Evolutionary conservation across 75 land plant genomes (phyloP).

Genomic region (Ceratopteris richardii): DNA sequence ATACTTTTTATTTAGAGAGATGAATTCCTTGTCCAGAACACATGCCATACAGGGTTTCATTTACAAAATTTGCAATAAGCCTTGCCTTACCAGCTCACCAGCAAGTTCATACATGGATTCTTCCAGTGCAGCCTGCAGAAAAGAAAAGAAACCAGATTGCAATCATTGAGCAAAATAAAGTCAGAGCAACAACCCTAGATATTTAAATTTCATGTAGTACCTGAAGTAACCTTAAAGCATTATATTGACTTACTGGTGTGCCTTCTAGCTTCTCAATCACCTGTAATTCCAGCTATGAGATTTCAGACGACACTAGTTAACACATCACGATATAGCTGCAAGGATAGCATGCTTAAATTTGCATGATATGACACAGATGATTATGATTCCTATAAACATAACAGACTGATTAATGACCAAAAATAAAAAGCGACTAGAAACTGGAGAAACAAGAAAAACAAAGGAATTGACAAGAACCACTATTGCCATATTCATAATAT

Average conservation of each 20-base stretch:
- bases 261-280: constrained; percentile 99
- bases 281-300: constrained; percentile 27
- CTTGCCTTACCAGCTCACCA: constrained; percentile 96
- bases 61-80: too few species aligned
- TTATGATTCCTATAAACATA: too few species aligned
- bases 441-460: background rate
- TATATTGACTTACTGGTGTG: constrained; percentile 88
- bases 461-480: background rate
- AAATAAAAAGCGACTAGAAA: background rate
- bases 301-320: too few species aligned
- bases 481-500: background rate
- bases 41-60: too few species aligned
- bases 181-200: background rate
- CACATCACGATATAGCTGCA: too few species aligned
- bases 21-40: too few species aligned
- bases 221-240: constrained; percentile 89
- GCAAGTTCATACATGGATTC: constrained; percentile 97
- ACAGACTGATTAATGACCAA: too few species aligned
- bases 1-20: too few species aligned
- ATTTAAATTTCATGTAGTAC: constrained; percentile 21
- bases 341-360: background rate
- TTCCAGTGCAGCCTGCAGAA: constrained; percentile 85
- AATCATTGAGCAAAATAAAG: background rate
- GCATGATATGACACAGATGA: background rate
- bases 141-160: background rate